Base-by-base conservation (phyloP, 257 asterid species). In the Nicotiana tabacum region DNA sequence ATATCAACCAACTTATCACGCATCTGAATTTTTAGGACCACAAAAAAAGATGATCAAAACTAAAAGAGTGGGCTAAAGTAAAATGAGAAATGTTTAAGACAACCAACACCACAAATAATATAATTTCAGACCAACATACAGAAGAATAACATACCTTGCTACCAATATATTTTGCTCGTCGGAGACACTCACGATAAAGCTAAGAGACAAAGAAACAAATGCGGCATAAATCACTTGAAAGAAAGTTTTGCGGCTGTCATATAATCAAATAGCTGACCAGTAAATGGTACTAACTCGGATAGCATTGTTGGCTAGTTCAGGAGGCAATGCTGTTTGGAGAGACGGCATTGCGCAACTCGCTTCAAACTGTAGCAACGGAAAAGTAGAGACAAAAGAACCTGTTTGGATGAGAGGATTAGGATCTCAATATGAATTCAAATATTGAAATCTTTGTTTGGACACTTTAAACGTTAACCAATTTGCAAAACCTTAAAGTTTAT, bases 111-210 rank as follows among this genome's bases (percentile, higher is more conserved):
- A 5, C 60, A 12, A 70, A 11, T 43, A 9, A 72, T 1, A 43
- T 3, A 72, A 72, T 21, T 55, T 35, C n/a, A n/a, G 60, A 82
- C 12, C 4, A 66, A 51, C 17, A 66, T 56, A 83, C 62, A 37
- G 35, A 66, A 77, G 79, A 83, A 72, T 15, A 85, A 79, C 48
- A 46, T 89, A 93, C 98, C 99, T 93, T 92, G 37, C 89, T 89
- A 77, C 98, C 99, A 74, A 94, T 89, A 80, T 88, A 96, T 82
- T 94, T 96, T 77, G 98, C 99, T 83, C 99, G 93, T 65, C 98
- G 88, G 82, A 96, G 90, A 88, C 98, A 96, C 87, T 94, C 98
- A 0, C 97, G 95, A 81, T 93, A 96, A 66, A 96, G 97, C 99
- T 93, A 90, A 43, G 89, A 90, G 83, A 84, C 29, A 69, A 65